A percentile compares a stretch with the other conserved stretches of the same genome.
Conservation (phyloP, 2,329 filamentous ascomycete species). For the Sporothrix brunneoviolacea region DNA sequence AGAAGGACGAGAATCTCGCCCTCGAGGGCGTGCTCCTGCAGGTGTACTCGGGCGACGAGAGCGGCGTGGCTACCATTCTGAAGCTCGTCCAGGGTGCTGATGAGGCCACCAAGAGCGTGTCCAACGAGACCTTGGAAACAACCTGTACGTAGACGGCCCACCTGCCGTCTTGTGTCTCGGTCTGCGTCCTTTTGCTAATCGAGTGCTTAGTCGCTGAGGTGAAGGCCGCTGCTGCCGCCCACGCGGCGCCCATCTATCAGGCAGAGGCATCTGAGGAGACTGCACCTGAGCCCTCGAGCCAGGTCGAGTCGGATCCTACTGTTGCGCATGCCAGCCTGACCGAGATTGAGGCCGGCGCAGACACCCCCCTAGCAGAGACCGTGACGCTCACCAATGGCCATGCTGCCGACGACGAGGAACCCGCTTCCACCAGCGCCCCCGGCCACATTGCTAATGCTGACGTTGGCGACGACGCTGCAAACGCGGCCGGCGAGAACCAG, state of each 20-base stretch:
- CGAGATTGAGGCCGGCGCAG: conserved; percentile 49
- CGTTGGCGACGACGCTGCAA: conserved; percentile 47
- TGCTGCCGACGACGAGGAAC: background rate
- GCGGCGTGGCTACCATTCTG: conserved; percentile 66
- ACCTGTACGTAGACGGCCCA: conserved; percentile 50
- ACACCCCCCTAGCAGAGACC: conserved; percentile 6
- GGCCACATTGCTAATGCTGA: conserved; percentile 45
- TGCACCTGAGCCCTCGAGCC: conserved; percentile 21
- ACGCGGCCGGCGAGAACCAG: conserved; percentile 57
- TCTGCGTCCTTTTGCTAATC: background rate
- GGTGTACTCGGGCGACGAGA: conserved; percentile 72
- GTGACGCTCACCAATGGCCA: conserved; percentile 12
- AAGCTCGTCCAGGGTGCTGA: conserved; percentile 68
- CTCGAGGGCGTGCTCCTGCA: conserved; percentile 73
- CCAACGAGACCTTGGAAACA: conserved; percentile 57
- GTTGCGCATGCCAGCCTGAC: conserved; percentile 60
- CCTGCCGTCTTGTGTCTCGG: background rate
- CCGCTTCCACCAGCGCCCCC: conserved; percentile 14
- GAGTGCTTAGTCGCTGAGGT: conserved; percentile 47
- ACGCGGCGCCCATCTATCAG: conserved; percentile 36
- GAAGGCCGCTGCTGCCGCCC: conserved; percentile 48
- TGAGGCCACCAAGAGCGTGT: conserved; percentile 59
- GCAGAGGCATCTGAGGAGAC: conserved; percentile 30
- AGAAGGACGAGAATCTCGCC: conserved; percentile 67
- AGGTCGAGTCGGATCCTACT: conserved; percentile 55